Evolutionary conservation across 1,139 yeast species (phyloP).

Genomic region (Nakaseomyces kungkrabaensis): DNA sequence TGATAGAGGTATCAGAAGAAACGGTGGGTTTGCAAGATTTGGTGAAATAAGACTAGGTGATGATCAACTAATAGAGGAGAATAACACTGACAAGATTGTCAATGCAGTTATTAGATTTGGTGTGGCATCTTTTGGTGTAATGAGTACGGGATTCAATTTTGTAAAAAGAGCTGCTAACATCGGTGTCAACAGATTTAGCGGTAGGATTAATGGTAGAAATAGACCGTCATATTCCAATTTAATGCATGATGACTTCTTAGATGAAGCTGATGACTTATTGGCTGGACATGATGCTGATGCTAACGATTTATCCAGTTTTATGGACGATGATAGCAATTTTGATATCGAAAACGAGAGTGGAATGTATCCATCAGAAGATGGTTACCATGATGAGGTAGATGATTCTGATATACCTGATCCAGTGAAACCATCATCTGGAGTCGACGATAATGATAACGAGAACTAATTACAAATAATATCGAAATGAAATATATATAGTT

Average conservation of each 20-base stretch:
- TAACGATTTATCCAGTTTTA: conserved; percentile 25
- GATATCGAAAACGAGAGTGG: conserved; percentile 22
- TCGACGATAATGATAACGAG: conserved; percentile 6
- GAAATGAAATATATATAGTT: too few species aligned
- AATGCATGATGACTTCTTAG: conserved; percentile 27
- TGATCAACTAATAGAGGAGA: conserved; percentile 58
- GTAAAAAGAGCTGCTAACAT: conserved; percentile 10
- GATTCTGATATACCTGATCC: conserved; percentile 1
- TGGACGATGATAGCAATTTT: conserved; percentile 25
- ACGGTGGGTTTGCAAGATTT: conserved; percentile 69
- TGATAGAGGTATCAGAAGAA: conserved; percentile 69
- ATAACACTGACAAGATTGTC: conserved; percentile 51
- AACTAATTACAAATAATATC: background rate
- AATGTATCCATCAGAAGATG: background rate
- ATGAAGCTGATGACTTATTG: conserved; percentile 29
- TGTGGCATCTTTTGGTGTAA: conserved; percentile 34
- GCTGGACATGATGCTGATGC: conserved; percentile 32
- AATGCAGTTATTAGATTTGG: conserved; percentile 55
- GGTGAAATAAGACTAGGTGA: conserved; percentile 85
- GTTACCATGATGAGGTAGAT: background rate
- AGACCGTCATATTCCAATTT: conserved; percentile 27
- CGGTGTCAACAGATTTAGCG: conserved; percentile 10
- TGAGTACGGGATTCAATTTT: conserved; percentile 12
- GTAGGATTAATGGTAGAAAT: conserved; percentile 15
- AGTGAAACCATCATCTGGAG: conserved; percentile 11